Evolutionary conservation across 176 grass and related monocot species (phyloP).

Genomic region (Oryza brachyantha): DNA sequence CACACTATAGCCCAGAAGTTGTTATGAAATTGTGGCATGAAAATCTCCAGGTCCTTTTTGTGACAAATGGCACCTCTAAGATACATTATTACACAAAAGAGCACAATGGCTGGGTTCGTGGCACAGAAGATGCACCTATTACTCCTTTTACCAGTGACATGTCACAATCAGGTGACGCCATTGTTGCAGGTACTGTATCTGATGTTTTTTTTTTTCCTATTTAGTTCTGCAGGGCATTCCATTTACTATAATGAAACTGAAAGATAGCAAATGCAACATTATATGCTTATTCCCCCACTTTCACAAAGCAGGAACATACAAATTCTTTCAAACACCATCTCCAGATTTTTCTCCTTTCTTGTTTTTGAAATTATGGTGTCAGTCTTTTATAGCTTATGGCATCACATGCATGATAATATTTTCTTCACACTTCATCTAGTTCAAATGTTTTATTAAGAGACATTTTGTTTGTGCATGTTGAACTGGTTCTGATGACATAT

Average conservation of each 20-base stretch:
- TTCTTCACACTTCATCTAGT: background rate
- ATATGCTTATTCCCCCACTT: background rate
- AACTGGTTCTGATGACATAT: constrained; percentile 10
- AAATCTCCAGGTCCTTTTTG: constrained; percentile 74
- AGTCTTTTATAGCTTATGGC: background rate
- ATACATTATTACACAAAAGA: constrained; percentile 86
- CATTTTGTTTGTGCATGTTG: background rate
- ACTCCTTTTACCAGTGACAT: constrained; percentile 73
- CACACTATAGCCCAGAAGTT: constrained; percentile 56
- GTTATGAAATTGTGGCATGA: constrained; percentile 71
- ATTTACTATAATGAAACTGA: background rate
- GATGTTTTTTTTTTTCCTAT: background rate
- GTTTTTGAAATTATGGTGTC: background rate
- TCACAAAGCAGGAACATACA: background rate
- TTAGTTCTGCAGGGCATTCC: background rate
- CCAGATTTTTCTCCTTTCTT: background rate
- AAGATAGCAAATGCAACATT: background rate
- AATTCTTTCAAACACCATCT: background rate
- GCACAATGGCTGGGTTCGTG: constrained; percentile 50
- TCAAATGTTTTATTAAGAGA: constrained; percentile 5
- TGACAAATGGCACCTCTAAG: constrained; percentile 79
- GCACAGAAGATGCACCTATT: constrained; percentile 74
- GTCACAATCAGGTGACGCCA: constrained; percentile 74
- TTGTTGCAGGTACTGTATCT: constrained; percentile 71
- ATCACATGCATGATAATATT: background rate